phyloP scores from a whole-genome alignment of 768 basidiomycete genomes.

The Gelatoporia subvermispora region DNA sequence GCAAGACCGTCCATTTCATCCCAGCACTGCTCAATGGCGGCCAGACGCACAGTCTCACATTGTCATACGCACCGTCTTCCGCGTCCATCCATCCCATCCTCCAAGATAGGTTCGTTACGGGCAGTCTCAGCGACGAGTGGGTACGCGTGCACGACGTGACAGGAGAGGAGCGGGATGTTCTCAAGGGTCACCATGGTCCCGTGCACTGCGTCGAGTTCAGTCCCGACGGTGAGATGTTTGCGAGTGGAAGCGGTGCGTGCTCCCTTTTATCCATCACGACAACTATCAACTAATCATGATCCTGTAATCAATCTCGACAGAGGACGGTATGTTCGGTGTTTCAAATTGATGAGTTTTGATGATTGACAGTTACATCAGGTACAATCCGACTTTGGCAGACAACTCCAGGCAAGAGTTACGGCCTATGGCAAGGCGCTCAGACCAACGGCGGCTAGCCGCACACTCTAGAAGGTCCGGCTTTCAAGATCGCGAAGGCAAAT shows the following conservation, averaged over 20 bases:
- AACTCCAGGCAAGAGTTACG: slow-evolving; percentile 89
- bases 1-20: slow-evolving; percentile 89
- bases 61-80: slow-evolving; percentile 87
- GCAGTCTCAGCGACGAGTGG: slow-evolving; percentile 90
- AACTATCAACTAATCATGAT: background rate
- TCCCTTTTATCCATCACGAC: background rate
- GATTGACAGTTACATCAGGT: slow-evolving; percentile 38
- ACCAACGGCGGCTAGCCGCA: slow-evolving; percentile 37
- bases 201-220: slow-evolving; percentile 92
- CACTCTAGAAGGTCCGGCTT: background rate
- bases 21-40: slow-evolving; percentile 61
- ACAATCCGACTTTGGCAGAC: slow-evolving; percentile 98
- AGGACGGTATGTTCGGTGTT: background rate
- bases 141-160: slow-evolving; percentile 89
- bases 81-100: slow-evolving; percentile 90
- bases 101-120: slow-evolving; percentile 90
- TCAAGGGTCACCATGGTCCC: slow-evolving; percentile 97
- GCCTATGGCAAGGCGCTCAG: slow-evolving; percentile 73
- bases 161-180: slow-evolving; percentile 85
- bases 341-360: slow-evolving; percentile 3
- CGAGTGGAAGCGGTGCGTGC: slow-evolving; percentile 88
- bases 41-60: slow-evolving; percentile 68
- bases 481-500: background rate
- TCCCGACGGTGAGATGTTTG: slow-evolving; percentile 96
- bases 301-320: background rate